A percentile compares a stretch with the other conserved stretches of the same genome.
Conservation (phyloP, 2,329 filamentous ascomycete species). For the Didymella exigua region DNA sequence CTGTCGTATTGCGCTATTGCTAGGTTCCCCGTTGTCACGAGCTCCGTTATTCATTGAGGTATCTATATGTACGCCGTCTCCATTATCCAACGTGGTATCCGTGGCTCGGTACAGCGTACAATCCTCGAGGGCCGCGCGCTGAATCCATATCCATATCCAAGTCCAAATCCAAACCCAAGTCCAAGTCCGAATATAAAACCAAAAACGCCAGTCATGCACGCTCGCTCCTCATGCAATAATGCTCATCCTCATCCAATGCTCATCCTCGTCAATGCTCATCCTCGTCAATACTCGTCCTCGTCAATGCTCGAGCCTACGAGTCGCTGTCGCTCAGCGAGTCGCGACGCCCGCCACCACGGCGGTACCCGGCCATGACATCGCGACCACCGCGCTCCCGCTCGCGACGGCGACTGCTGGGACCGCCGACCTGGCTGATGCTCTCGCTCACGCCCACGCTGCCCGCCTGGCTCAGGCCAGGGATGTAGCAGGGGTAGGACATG, state of each 20-base stretch:
- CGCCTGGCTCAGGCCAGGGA: constrained; percentile 57
- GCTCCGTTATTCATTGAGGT: constrained; percentile 12
- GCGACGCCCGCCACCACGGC: constrained; percentile 52
- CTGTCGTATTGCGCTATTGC: no score
- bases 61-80: constrained; percentile 7
- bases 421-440: constrained; percentile 50
- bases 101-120: constrained; percentile 1
- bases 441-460: constrained; percentile 45
- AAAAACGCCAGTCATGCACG: constrained; percentile 14
- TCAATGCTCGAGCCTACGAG: constrained; percentile 9
- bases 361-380: constrained; percentile 52
- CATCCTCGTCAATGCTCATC: no score
- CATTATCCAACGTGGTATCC: constrained; percentile 12
- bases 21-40: no score
- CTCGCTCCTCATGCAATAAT: neutral
- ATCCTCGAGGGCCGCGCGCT: no score
- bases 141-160: neutral
- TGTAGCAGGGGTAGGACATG: constrained; percentile 62
- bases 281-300: no score
- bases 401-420: constrained; percentile 29
- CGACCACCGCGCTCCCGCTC: constrained; percentile 30
- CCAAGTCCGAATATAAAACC: neutral
- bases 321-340: constrained; percentile 63
- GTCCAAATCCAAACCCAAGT: neutral
- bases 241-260: no score